Evolutionary conservation across 768 basidiomycete species (phyloP).

Genomic region (Mycena latifolia): DNA sequence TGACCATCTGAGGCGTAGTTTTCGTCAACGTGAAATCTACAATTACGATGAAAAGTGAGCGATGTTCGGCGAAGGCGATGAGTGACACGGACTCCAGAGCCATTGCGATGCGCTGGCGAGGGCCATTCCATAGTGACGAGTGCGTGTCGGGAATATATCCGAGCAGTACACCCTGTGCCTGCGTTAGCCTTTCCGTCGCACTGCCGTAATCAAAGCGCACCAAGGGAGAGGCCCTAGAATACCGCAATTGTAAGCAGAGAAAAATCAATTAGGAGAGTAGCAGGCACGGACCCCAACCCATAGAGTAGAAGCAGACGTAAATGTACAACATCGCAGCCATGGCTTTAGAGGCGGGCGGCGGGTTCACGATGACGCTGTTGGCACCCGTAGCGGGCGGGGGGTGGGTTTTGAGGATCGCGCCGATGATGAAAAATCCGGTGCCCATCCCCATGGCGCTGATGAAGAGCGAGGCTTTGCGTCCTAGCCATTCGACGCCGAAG

Average conservation of each 20-base stretch:
- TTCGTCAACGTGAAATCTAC: conserved; percentile 81
- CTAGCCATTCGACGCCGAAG: conserved; percentile 74
- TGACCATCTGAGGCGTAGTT: conserved; percentile 73
- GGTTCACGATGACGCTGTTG: conserved; percentile 44
- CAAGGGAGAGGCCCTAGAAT: conserved; percentile 55
- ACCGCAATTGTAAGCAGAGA: background rate
- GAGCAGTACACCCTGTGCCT: conserved; percentile 68
- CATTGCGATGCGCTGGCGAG: conserved; percentile 84
- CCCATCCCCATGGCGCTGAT: conserved; percentile 87
- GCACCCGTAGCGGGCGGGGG: conserved; percentile 58
- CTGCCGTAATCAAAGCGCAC: conserved; percentile 27
- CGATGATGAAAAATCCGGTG: conserved; percentile 83
- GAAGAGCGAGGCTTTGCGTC: conserved; percentile 77
- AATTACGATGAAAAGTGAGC: background rate
- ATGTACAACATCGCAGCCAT: conserved; percentile 92
- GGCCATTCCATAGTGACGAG: conserved; percentile 84
- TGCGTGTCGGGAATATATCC: conserved; percentile 90
- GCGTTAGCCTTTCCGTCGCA: background rate
- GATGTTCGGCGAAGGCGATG: background rate
- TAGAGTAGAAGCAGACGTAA: conserved; percentile 89
- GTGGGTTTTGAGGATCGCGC: conserved; percentile 85
- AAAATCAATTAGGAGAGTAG: too few relatives aligned
- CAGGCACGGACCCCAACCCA: conserved; percentile 85
- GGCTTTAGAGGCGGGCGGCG: conserved; percentile 72
- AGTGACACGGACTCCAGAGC: conserved; percentile 74